These are phyloP conservation scores for Nepenthes gracilis DNA, from an alignment of 148 eudicot genomes.

Conservation along the genomic window DNA sequence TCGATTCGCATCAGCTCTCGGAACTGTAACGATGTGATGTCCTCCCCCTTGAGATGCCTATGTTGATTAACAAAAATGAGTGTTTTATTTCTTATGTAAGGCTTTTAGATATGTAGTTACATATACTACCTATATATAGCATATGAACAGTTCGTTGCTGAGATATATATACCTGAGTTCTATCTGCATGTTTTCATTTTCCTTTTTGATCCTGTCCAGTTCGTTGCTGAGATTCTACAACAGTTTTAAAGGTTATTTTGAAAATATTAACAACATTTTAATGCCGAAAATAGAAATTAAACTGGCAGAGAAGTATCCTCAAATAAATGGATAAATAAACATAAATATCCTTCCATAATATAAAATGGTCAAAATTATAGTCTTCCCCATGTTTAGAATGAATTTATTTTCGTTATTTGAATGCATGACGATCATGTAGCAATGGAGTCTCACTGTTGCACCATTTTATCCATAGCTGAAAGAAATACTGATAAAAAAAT, in stretches of 20 bases:
- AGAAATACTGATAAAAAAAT: too few species aligned
- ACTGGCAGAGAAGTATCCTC: too few species aligned
- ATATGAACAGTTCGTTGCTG: too few species aligned
- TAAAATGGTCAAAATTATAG: too few species aligned
- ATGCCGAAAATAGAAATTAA: neutral
- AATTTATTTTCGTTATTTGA: too few species aligned
- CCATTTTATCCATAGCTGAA: too few species aligned
- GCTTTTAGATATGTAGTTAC: neutral
- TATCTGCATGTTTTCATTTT: conserved; percentile 63
- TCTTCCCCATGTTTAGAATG: too few species aligned
- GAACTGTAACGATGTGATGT: conserved; percentile 41
- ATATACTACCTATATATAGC: neutral
- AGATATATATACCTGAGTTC: conserved; percentile 46
- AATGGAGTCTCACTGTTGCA: too few species aligned
- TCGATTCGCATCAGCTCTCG: conserved; percentile 59
- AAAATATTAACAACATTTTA: neutral
- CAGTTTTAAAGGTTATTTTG: neutral
- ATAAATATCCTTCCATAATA: too few species aligned
- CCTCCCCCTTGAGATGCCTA: conserved; percentile 82
- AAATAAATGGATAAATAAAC: too few species aligned
- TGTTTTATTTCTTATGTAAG: neutral
- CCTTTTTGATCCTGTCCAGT: conserved; percentile 65
- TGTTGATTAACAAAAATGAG: neutral
- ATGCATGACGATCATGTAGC: too few species aligned
- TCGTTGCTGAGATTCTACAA: conserved; percentile 54